Percentiles rank a stretch among this genome's conserved stretches.
Evolutionary conservation across 345 rosid species (phyloP).

Genomic region (Chamaenerion angustifolium): DNA sequence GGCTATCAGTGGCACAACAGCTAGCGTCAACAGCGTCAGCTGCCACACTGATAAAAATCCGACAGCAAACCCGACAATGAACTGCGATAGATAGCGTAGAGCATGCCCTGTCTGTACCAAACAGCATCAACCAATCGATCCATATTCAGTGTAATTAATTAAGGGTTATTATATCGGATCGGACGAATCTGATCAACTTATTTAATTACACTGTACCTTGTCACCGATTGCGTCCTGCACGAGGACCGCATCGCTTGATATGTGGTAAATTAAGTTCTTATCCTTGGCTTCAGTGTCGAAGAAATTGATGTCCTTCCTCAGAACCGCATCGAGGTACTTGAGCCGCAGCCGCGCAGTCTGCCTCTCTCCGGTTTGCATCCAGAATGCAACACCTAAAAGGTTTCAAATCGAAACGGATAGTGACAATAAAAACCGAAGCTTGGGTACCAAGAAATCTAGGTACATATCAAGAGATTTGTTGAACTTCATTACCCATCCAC

Average conservation of each 20-base stretch:
- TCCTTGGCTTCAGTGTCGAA: slow-evolving; percentile 72
- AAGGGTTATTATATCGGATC: too few relatives aligned
- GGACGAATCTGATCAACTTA: too few relatives aligned
- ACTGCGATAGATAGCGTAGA: slow-evolving; percentile 57
- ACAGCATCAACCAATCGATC: neutral
- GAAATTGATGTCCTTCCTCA: slow-evolving; percentile 46
- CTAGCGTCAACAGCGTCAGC: slow-evolving; percentile 69
- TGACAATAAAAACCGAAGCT: slow-evolving; percentile 4
- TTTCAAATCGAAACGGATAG: neutral
- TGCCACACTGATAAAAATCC: slow-evolving; percentile 73
- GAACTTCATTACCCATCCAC: slow-evolving; percentile 55
- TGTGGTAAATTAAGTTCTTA: slow-evolving; percentile 46
- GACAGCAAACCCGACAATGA: slow-evolving; percentile 43
- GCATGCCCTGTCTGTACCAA: slow-evolving; percentile 63
- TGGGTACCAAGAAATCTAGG: neutral
- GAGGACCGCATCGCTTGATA: slow-evolving; percentile 71
- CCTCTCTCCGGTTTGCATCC: slow-evolving; percentile 90
- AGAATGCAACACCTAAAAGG: slow-evolving; percentile 45
- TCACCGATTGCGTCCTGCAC: slow-evolving; percentile 89
- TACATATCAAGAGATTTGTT: too few relatives aligned
- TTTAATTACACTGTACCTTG: too few relatives aligned
- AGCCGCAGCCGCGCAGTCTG: slow-evolving; percentile 61
- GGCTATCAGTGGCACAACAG: slow-evolving; percentile 76
- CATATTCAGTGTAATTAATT: too few relatives aligned
- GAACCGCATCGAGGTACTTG: slow-evolving; percentile 49